These are phyloP conservation scores for Aspergillus haitiensis DNA, from an alignment of 495 filamentous ascomycete species.

Conservation along the genomic window DNA sequence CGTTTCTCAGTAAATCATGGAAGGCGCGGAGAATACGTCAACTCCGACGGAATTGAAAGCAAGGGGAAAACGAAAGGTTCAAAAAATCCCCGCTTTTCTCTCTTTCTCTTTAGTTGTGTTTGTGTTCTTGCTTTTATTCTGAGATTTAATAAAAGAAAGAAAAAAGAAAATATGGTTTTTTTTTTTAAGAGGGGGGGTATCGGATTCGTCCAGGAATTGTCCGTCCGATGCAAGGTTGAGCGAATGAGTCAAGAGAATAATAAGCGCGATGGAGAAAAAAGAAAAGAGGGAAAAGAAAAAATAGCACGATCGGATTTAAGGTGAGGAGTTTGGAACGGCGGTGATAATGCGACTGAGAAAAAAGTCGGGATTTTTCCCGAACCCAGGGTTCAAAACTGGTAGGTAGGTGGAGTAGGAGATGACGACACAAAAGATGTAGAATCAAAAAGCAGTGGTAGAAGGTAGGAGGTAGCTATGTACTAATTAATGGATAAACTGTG, in stretches of 20 bases:
- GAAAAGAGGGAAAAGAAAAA: neutral
- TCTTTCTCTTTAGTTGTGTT: neutral
- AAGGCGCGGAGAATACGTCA: slow-evolving; percentile 12
- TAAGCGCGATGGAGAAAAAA: neutral
- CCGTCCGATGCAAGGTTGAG: slow-evolving; percentile 9
- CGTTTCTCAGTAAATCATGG: slow-evolving; percentile 27
- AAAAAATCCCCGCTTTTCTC: neutral
- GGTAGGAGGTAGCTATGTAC: neutral
- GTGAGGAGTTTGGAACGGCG: slow-evolving; percentile 3
- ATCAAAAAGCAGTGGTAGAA: neutral
- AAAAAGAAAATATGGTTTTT: neutral
- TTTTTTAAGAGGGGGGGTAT: neutral
- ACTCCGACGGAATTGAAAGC: neutral
- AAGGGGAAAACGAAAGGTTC: neutral
- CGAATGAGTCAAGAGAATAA: slow-evolving; percentile 8
- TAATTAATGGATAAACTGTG: too few relatives aligned
- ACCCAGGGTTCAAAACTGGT: neutral
- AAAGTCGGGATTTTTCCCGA: slow-evolving; percentile 3
- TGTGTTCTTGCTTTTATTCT: neutral
- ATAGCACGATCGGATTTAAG: neutral
- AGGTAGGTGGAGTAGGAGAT: neutral
- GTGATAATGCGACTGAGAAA: slow-evolving; percentile 5
- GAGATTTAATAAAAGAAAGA: neutral
- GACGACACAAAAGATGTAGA: neutral
- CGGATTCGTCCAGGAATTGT: neutral